These are phyloP conservation scores for Amaranthus palmeri DNA, from an alignment of 148 eudicot genomes.

Conservation along the genomic window DNA sequence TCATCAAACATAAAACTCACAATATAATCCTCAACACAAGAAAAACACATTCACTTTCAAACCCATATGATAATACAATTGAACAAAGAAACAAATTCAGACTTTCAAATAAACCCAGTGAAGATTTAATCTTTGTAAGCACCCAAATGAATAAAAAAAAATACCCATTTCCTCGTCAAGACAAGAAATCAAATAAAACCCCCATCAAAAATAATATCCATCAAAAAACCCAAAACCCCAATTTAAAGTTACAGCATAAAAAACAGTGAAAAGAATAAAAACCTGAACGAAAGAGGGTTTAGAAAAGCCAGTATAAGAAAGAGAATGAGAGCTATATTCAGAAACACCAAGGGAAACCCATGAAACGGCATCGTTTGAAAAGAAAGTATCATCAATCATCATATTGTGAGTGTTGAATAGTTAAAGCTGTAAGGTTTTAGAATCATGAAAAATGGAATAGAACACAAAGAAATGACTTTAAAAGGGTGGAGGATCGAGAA, in stretches of 20 bases:
- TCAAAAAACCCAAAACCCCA: not conserved
- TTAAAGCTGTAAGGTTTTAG: slow-evolving; percentile 34
- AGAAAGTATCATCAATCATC: slow-evolving; percentile 41
- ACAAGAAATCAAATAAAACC: not conserved
- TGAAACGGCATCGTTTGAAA: slow-evolving; percentile 63
- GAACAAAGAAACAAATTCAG: too few relatives aligned
- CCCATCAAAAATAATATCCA: not conserved
- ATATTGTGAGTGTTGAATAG: slow-evolving; percentile 19
- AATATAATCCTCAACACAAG: not conserved
- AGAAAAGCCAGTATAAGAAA: slow-evolving; percentile 45
- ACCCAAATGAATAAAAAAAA: not conserved
- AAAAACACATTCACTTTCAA: not conserved
- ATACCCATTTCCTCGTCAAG: not conserved
- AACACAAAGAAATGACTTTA: slow-evolving; percentile 11
- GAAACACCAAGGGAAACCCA: slow-evolving; percentile 74
- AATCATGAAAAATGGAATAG: slow-evolving; percentile 17
- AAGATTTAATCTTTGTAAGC: slow-evolving; percentile 11
- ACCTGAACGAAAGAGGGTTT: slow-evolving; percentile 83
- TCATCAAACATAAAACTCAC: not conserved
- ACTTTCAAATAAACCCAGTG: not conserved
- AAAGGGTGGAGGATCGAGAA: slow-evolving; percentile 18
- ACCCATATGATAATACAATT: not conserved
- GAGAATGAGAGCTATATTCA: slow-evolving; percentile 42
- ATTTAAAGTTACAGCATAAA: not conserved
- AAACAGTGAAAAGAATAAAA: not conserved